Base-by-base conservation (phyloP, 2,329 filamentous ascomycete species). In the Apiospora sp. region DNA sequence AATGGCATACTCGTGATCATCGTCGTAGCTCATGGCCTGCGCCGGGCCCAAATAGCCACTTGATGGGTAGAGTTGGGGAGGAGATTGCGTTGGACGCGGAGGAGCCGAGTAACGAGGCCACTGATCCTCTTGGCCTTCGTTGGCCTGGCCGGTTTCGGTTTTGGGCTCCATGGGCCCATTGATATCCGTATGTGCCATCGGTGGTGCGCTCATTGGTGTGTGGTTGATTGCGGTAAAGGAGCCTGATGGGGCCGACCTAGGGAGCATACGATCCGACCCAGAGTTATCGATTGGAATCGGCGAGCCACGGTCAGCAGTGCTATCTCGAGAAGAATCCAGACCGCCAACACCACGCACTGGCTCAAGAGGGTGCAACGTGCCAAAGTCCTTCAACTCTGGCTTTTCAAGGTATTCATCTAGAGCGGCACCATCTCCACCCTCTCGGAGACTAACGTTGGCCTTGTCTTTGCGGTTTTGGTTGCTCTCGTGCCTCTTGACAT, bases 341-440 rank as follows among this genome's bases (percentile, higher is more conserved):
- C 24, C 54, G 4, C 73, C 77, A 70, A 78, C 79, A 49, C 70
- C 75, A 69, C 74, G 77, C 24, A 79, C 10, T 4, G 81, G 79
- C 7, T 83, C 81, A 13, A 80, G 76, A 3, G 80, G 78, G 43
- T 82, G 76, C 13, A 86, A 83, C 43, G 79, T 79, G 49, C 85
- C 84, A 64, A 87, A 84, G 74, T 86, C 85, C 72, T 84, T 85
- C 14, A 86, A 81, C 72, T 80, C 81, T 49, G 75, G 77, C 0
- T 77, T 76, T 68, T 84, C 79, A 73, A 85, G 86, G 80, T 88
- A 91, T 75, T 90, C 87, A 74, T 89, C 88, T 4, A 89, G 79
- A 1, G 87, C 89, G 46, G 88, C 89, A 19, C 88, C 86, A 3
- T 74, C 74, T 7, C 82, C 84, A 1, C 83, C 84, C 68, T 84